Base-by-base conservation (phyloP, 495 filamentous ascomycete genomes). In the Penicillium steckii region DNA sequence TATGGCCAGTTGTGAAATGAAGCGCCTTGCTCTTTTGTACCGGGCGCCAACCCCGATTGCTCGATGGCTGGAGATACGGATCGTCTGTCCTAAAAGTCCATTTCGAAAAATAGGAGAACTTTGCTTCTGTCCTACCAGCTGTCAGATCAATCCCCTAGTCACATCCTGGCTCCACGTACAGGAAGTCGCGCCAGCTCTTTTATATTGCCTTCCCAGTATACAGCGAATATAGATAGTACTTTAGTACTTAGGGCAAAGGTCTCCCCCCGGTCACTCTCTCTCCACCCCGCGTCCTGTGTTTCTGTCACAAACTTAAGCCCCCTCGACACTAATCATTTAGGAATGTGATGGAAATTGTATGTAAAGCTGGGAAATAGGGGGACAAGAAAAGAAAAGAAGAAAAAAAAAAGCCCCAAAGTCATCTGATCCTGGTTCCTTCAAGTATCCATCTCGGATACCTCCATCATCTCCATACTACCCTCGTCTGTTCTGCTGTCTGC, bases 41-140 rank as follows among this genome's bases (percentile, higher is more conserved):
- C 51, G 43, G 59, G 63, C 66, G 61, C 51, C 57, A 67, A 62
- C 52, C 62, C 65, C 57, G 48, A 68, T 68, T 71, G 65, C 63
- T 68, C 59, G 54, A 67, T 57, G 62, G 49, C 41, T 61, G 50
- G 60, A 67, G 54, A 69, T 69, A 65, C 57, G 35, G 66, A 72
- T 74, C 65, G 64, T 47, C 67, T 65, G 33, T n/a, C n/a, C 9
- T 4, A 27, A n/a, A n/a, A n/a, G n/a, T n/a, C n/a, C n/a, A n/a
- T n/a, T n/a, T n/a, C n/a, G 17, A 41, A 41, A 35, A 41, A 41
- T 10, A 41, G 37, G 38, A 15, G 52, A 38, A 46, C 52, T 40
- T 44, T 46, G 47, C 56, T 40, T 41, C 37, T 57, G 44, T 58
- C 46, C 49, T 53, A 41, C 46, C 27, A 41, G 52, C 29, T 42